Evolutionary conservation across 2,329 filamentous ascomycete species (phyloP), one percentile per base, ranked within the genome.

Genomic region (Thielaviopsis euricoi): DNA sequence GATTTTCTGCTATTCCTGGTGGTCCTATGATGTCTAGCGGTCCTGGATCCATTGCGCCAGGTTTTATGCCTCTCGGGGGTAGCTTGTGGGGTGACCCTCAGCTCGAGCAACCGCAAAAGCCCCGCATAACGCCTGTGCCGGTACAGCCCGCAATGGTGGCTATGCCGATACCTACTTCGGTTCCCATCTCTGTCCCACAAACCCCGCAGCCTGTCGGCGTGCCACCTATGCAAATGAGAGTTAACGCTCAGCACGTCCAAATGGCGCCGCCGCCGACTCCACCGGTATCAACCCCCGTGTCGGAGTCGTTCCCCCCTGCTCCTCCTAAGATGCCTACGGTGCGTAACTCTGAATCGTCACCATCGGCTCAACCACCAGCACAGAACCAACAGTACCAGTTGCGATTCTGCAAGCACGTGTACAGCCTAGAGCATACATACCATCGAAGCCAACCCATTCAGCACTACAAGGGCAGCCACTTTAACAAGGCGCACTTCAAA

Each of bases 401-500:
- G 56, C 75, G 78, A 4, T 82, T 81, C 65, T 82, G 75, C 64
- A 74, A 66, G 12, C 68, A 76, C 59, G 80, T 76, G 65, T 76
- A 76, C 59, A 77, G 76, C 59, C 68, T 70, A 22, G 75, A 74
- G 56, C 71, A 67, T 59, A 67, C 66, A n/a, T 60, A 52, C 51
- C 68, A 69, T n/a, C 65, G 65, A 1, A 76, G 78, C 59, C 73
- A 75, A n/a, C 68, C 71, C 3, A 75, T 76, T 55, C 73, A 73
- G 56, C 83, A 43, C 1, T 85, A 85, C 64, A 82, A 81, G 64
- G 83, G 85, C 62, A 82, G 77, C 56, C 79, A 84, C 57, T 83
- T 80, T 69, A 85, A 85, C 64, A 76, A 76, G 52, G 81, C 82
- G 0, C 82, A 86, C 65, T 85, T 80, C 63, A 80, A 81, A 60